Conservation (phyloP, 345 rosid genomes). For the Durio zibethinus region DNA sequence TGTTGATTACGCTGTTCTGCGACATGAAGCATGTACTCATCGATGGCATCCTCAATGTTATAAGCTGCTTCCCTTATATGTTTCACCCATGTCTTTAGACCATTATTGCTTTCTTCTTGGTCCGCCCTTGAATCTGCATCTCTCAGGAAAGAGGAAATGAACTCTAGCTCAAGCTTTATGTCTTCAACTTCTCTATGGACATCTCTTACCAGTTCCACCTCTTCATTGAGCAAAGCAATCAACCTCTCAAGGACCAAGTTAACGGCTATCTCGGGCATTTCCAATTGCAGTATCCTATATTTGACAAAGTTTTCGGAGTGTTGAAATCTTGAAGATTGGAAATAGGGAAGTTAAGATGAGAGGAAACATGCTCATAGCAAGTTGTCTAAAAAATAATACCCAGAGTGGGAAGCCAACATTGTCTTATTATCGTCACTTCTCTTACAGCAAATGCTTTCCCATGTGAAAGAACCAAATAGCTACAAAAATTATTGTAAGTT, state of each 20-base stretch:
- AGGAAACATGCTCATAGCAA: too few relatives aligned
- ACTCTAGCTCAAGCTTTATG: slow-evolving; percentile 9
- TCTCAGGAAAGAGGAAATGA: slow-evolving; percentile 6
- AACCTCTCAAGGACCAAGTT: neutral
- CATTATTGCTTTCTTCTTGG: too few relatives aligned
- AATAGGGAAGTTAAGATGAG: too few relatives aligned
- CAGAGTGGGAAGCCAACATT: too few relatives aligned
- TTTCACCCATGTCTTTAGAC: slow-evolving; percentile 16
- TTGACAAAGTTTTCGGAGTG: too few relatives aligned
- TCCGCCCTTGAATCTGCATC: slow-evolving; percentile 12
- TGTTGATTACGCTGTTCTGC: neutral
- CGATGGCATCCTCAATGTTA: slow-evolving; percentile 20
- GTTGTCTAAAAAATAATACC: too few relatives aligned
- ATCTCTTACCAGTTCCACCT: neutral
- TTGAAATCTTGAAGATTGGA: too few relatives aligned
- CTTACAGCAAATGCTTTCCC: too few relatives aligned
- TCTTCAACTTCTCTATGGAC: neutral
- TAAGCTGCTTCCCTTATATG: slow-evolving; percentile 16
- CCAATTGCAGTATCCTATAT: too few relatives aligned
- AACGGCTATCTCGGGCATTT: neutral
- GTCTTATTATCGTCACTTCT: too few relatives aligned
- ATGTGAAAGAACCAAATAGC: too few relatives aligned
- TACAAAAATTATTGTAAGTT: too few relatives aligned
- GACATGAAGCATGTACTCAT: slow-evolving; percentile 5
- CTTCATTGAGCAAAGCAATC: neutral